Percentiles rank a stretch among this genome's conserved stretches.
Conservation (phyloP, 495 filamentous ascomycete genomes). For the Hypomontagnella submonticulosa region DNA sequence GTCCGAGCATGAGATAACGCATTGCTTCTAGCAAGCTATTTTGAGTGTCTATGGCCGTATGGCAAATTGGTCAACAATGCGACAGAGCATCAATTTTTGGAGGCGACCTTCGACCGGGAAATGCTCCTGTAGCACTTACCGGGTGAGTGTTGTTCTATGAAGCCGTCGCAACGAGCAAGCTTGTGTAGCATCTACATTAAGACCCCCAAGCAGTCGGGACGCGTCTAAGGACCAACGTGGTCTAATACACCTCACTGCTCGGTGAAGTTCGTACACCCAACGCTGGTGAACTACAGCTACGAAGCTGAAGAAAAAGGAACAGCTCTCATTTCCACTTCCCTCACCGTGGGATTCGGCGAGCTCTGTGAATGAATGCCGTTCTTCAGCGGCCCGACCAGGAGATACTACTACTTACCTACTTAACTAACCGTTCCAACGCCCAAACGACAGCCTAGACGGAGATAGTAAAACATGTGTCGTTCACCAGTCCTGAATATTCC, state of each 20-base stretch:
- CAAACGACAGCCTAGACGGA: conserved; percentile 12
- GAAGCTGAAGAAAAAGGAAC: conserved; percentile 11
- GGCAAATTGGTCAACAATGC: conserved; percentile 39
- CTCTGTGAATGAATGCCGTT: conserved; percentile 19
- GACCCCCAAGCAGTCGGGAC: conserved; percentile 37
- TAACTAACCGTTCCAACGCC: conserved; percentile 8
- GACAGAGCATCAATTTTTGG: conserved; percentile 23
- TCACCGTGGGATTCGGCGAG: conserved; percentile 21
- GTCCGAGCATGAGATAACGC: conserved; percentile 41
- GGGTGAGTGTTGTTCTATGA: conserved; percentile 42
- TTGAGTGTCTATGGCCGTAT: conserved; percentile 18
- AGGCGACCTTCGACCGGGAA: conserved; percentile 20
- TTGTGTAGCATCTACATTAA: conserved; percentile 39
- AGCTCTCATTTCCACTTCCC: conserved; percentile 35
- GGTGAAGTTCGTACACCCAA: conserved; percentile 27
- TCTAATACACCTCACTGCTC: conserved; percentile 8
- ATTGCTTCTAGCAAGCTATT: conserved; percentile 32
- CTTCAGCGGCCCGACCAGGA: conserved; percentile 35
- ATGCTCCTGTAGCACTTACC: conserved; percentile 35
- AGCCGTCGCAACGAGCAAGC: conserved; percentile 41
- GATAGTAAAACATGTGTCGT: conserved; percentile 10
- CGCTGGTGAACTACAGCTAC: conserved; percentile 33
- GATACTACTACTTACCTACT: conserved; percentile 10
- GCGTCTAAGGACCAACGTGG: conserved; percentile 28
- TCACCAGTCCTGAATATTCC: conserved; percentile 39